These are phyloP conservation scores for Fusarium penzigii DNA, from an alignment of 2,329 filamentous ascomycete genomes.

Conservation along the genomic window DNA sequence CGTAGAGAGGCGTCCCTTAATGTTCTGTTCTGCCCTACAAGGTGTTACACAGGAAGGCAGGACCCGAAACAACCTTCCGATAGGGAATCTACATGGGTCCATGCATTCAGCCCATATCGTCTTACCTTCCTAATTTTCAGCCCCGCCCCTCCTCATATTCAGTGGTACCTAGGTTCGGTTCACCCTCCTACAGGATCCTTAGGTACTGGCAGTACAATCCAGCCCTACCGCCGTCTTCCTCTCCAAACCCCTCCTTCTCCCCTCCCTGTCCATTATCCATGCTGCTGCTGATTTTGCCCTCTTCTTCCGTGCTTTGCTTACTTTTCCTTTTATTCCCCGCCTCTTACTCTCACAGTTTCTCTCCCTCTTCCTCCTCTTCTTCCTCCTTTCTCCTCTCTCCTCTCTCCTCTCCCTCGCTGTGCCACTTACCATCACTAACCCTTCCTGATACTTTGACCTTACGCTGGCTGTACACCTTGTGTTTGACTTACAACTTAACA, in stretches of 20 bases:
- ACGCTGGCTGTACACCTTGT: neutral
- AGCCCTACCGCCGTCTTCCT: conserved; percentile 22
- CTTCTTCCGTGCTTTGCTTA: conserved; percentile 3
- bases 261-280: neutral
- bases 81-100: conserved; percentile 3
- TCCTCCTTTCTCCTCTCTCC: neutral
- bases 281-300: no score
- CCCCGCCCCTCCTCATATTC: conserved; percentile 9
- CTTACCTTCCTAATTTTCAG: conserved; percentile 21
- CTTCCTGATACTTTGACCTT: neutral
- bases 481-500: neutral
- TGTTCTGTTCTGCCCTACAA: no score
- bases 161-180: no score
- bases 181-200: no score
- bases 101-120: conserved; percentile 2
- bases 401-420: neutral
- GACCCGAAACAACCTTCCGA: neutral
- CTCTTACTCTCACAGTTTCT: neutral
- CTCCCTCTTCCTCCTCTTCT: conserved; percentile 4
- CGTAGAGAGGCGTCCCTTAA: no score
- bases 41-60: no score
- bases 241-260: conserved; percentile 1
- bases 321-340: conserved; percentile 4
- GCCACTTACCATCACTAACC: neutral
- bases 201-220: no score